Conservation (phyloP, 2,329 filamentous ascomycete species). For the Arthrinium puccinioides region DNA sequence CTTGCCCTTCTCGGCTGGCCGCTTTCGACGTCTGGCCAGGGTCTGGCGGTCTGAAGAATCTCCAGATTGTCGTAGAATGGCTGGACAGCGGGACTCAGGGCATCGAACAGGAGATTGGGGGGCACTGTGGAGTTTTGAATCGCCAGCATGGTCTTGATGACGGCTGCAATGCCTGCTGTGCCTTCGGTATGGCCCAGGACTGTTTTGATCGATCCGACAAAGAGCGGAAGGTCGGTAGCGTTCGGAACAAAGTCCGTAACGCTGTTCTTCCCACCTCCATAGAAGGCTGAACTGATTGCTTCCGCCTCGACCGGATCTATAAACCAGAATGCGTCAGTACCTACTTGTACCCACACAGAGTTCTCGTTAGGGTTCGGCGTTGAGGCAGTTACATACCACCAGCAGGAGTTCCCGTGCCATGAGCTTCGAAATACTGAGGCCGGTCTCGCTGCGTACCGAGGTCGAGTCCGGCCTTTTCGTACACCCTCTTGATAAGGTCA, state of each 20-base stretch:
- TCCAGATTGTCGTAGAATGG: constrained; percentile 3
- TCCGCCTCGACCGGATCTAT: constrained; percentile 42
- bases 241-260: constrained; percentile 17
- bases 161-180: constrained; percentile 7
- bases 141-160: constrained; percentile 5
- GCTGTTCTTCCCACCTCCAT: constrained; percentile 10
- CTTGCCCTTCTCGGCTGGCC: not conserved
- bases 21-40: constrained; percentile 3
- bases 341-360: not conserved
- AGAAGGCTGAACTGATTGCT: constrained; percentile 38
- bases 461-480: constrained; percentile 33
- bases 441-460: constrained; percentile 4
- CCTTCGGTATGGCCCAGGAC: constrained; percentile 8
- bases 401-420: constrained; percentile 52
- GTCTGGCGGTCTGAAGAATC: not conserved
- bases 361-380: constrained; percentile 12
- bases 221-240: not conserved
- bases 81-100: constrained; percentile 1
- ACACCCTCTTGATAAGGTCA: constrained; percentile 39
- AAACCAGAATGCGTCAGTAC: too few relatives aligned
- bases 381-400: too few relatives aligned
- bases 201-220: constrained; percentile 8
- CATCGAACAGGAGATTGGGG: constrained; percentile 7
- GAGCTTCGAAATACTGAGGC: constrained; percentile 27
- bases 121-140: constrained; percentile 4